phyloP scores from a whole-genome alignment of 148 eudicot species.

The Chenopodium formosanum region DNA sequence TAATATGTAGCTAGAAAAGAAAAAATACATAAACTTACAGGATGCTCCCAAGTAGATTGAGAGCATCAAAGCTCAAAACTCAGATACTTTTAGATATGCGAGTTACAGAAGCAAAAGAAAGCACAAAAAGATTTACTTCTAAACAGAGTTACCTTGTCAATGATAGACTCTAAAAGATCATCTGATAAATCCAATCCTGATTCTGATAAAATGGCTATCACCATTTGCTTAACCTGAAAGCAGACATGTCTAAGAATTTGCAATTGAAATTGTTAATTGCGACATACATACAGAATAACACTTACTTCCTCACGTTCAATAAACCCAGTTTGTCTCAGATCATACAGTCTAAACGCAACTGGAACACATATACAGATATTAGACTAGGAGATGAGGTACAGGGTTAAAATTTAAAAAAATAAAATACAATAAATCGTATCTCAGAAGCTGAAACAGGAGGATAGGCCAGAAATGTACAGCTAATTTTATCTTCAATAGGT shows the following conservation, averaged over 20 bases:
- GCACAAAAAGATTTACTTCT: not conserved
- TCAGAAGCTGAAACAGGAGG: not conserved
- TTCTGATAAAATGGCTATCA: slow-evolving; percentile 72
- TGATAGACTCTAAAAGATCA: slow-evolving; percentile 72
- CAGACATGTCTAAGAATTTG: slow-evolving; percentile 16
- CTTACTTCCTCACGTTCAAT: slow-evolving; percentile 98
- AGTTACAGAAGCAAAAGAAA: not conserved
- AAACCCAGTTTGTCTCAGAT: slow-evolving; percentile 86
- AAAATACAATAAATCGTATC: not conserved
- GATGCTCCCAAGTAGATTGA: not conserved
- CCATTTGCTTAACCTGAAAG: slow-evolving; percentile 91
- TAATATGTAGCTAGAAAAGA: not conserved
- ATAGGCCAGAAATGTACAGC: slow-evolving; percentile 50
- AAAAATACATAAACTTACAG: not conserved
- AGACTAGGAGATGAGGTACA: not conserved
- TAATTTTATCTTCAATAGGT: slow-evolving; percentile 65
- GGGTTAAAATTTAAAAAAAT: too few relatives aligned
- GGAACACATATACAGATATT: slow-evolving; percentile 30
- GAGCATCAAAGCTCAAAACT: not conserved
- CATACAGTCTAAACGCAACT: slow-evolving; percentile 93
- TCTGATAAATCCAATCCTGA: slow-evolving; percentile 69
- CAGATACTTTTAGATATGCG: not conserved
- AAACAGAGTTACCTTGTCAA: slow-evolving; percentile 59
- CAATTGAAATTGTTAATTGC: not conserved
- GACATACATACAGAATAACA: slow-evolving; percentile 17